Conservation (phyloP, 768 basidiomycete genomes). For the Pleurotus tuoliensis region DNA sequence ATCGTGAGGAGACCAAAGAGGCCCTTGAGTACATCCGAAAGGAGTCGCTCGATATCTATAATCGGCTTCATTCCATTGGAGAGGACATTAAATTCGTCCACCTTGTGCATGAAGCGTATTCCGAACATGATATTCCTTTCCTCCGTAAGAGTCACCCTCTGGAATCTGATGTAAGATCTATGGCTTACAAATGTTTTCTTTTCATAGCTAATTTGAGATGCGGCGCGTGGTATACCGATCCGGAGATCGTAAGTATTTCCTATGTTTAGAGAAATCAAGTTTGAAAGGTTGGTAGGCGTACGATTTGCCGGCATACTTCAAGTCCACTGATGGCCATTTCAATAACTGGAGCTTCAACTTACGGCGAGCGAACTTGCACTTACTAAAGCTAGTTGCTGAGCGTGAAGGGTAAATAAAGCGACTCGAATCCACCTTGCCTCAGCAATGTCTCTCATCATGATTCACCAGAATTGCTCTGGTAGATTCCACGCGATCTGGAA, state of each 20-base stretch:
- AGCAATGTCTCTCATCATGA: neutral
- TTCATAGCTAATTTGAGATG: constrained; percentile 83
- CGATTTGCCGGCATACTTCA: constrained; percentile 71
- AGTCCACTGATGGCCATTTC: constrained; percentile 87
- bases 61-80: constrained; percentile 82
- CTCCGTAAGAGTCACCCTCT: constrained; percentile 36
- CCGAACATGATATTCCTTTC: constrained; percentile 39
- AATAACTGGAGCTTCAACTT: constrained; percentile 85
- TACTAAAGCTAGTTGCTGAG: constrained; percentile 54
- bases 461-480: constrained; percentile 71
- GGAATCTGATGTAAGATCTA: neutral
- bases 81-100: constrained; percentile 73
- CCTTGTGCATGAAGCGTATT: constrained; percentile 44
- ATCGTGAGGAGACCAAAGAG: constrained; percentile 9
- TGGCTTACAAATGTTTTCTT: neutral
- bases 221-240: constrained; percentile 91
- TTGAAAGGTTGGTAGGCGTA: constrained; percentile 21
- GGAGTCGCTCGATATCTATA: constrained; percentile 76
- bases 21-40: constrained; percentile 53
- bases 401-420: constrained; percentile 52
- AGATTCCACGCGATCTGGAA: constrained; percentile 91
- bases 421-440: neutral
- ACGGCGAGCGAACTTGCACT: constrained; percentile 77
- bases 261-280: neutral
- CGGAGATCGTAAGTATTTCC: constrained; percentile 43